Percentiles rank a stretch among this genome's conserved stretches.
phyloP scores from a whole-genome alignment of 2,329 filamentous ascomycete species.

The Claviceps humidiphila region DNA sequence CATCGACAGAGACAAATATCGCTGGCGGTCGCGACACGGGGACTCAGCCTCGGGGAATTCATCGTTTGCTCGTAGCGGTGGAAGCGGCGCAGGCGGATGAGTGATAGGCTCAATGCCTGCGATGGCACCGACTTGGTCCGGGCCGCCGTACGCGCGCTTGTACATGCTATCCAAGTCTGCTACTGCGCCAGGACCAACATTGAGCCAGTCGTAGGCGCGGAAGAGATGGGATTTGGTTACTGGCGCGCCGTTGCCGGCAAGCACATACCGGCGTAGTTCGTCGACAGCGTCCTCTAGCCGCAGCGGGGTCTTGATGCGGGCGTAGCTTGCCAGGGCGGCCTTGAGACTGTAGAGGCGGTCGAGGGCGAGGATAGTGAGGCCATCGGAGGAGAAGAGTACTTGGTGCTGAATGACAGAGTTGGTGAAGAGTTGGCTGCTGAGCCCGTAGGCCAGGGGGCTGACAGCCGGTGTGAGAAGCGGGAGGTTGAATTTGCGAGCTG shows the following conservation, averaged over 20 bases:
- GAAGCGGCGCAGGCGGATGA: background rate
- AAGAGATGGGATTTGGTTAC: constrained; percentile 38
- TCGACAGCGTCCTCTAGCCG: constrained; percentile 49
- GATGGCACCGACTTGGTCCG: constrained; percentile 31
- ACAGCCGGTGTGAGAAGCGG: constrained; percentile 31
- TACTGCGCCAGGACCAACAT: constrained; percentile 35
- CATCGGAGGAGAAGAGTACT: constrained; percentile 45
- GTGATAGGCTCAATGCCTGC: constrained; percentile 17
- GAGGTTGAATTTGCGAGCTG: constrained; percentile 32
- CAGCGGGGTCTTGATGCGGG: constrained; percentile 27
- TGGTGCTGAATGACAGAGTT: constrained; percentile 47
- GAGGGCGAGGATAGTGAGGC: constrained; percentile 44
- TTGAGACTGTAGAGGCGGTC: constrained; percentile 55
- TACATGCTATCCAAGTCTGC: constrained; percentile 44
- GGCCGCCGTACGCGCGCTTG: constrained; percentile 40
- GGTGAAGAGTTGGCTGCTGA: constrained; percentile 39
- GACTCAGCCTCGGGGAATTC: background rate
- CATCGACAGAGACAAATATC: too few relatives aligned
- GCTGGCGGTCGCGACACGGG: too few relatives aligned
- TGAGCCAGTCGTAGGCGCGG: constrained; percentile 44
- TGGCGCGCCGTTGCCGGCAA: constrained; percentile 37
- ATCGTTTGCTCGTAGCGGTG: background rate
- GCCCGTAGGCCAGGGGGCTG: constrained; percentile 28
- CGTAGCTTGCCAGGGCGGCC: constrained; percentile 43
- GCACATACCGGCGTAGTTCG: constrained; percentile 45